Evolutionary conservation across 164 flowering plant genomes (phyloP).

Genomic region (Tinospora cordifolia): DNA sequence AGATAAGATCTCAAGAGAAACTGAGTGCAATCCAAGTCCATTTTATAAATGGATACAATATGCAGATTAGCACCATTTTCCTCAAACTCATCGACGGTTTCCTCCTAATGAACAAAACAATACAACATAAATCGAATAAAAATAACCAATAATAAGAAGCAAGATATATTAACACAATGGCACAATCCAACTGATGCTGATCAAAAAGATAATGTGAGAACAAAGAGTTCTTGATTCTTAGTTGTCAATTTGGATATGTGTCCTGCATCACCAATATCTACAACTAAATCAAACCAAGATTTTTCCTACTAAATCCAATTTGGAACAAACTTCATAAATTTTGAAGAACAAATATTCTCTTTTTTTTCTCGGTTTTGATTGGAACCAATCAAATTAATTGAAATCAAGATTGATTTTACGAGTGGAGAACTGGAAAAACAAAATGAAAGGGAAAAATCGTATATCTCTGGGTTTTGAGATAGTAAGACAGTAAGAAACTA

Average conservation of each 20-base stretch:
- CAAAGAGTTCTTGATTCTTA: no score
- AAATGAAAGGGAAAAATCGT: background rate
- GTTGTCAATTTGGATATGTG: no score
- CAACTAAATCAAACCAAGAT: no score
- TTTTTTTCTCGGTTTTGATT: background rate
- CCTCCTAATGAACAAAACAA: conserved; percentile 45
- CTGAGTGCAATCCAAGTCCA: conserved; percentile 78
- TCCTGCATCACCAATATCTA: background rate
- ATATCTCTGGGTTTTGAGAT: background rate
- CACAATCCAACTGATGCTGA: no score
- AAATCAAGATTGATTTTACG: no score
- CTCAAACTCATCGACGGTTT: conserved; percentile 52
- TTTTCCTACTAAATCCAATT: no score
- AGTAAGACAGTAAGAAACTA: background rate
- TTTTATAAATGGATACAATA: conserved; percentile 70
- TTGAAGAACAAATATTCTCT: background rate
- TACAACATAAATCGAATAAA: background rate
- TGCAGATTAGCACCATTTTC: conserved; percentile 56
- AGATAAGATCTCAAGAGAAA: conserved; percentile 84
- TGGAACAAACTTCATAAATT: no score
- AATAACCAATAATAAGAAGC: background rate
- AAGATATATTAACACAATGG: background rate
- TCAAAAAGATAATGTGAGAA: no score
- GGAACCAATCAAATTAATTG: background rate
- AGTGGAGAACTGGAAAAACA: background rate